Evolutionary conservation across 768 basidiomycete species (phyloP).

Genomic region (Psilocybe azurescens): DNA sequence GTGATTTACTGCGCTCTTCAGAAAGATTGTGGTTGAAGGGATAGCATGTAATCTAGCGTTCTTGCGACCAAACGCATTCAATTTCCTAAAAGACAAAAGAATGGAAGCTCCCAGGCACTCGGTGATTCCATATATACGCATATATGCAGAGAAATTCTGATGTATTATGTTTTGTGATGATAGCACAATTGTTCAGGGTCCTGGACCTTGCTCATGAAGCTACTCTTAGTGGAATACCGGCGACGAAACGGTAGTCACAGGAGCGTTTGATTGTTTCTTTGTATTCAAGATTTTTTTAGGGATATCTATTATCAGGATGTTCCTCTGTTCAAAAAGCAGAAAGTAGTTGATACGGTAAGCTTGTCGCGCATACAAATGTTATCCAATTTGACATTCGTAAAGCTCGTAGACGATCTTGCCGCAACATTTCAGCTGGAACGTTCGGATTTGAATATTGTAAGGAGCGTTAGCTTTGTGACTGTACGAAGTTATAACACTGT

Average conservation of each 20-base stretch:
- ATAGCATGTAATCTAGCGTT: conserved; percentile 12
- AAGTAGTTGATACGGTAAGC: conserved; percentile 76
- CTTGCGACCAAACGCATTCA: conserved; percentile 30
- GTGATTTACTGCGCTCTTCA: conserved; percentile 18
- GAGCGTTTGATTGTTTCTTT: conserved; percentile 4
- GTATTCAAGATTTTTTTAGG: conserved; percentile 40
- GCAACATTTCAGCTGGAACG: conserved; percentile 79
- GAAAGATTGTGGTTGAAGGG: no score
- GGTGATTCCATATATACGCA: conserved; percentile 33
- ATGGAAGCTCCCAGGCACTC: conserved; percentile 44
- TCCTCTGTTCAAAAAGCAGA: conserved; percentile 74
- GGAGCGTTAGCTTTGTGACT: conserved; percentile 16
- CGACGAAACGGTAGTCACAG: conserved; percentile 64
- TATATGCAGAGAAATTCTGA: background rate
- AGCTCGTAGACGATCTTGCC: conserved; percentile 92
- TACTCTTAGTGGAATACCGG: conserved; percentile 53
- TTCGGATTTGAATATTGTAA: conserved; percentile 81
- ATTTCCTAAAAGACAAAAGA: conserved; percentile 40
- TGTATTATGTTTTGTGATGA: background rate
- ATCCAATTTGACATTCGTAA: background rate
- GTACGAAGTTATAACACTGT: conserved; percentile 7
- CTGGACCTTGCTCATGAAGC: conserved; percentile 76
- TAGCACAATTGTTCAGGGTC: conserved; percentile 74
- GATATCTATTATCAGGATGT: conserved; percentile 93
- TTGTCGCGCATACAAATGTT: background rate